Conservation (phyloP, 2,329 filamentous ascomycete species). For the Pseudopithomyces maydicus region DNA sequence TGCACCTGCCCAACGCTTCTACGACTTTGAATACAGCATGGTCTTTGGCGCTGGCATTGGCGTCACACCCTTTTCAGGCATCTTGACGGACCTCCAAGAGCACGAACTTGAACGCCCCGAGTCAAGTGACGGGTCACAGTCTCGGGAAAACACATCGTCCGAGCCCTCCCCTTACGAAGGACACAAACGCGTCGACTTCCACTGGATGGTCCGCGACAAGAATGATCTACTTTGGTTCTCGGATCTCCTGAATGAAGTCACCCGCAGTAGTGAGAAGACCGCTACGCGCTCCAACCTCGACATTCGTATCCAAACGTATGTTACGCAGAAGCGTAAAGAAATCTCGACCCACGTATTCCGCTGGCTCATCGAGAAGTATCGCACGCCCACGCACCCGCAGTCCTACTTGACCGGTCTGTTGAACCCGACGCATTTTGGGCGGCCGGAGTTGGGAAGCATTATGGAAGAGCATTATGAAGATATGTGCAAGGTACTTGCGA, state of each 20-base stretch:
- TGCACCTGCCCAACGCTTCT: slow-evolving; percentile 63
- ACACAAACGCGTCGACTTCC: slow-evolving; percentile 62
- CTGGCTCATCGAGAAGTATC: slow-evolving; percentile 62
- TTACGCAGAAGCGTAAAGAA: slow-evolving; percentile 60
- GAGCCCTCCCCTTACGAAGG: slow-evolving; percentile 33
- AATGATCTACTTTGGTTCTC: slow-evolving; percentile 64
- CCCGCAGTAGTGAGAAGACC: slow-evolving; percentile 41
- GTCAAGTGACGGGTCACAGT: slow-evolving; percentile 17
- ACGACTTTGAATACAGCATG: slow-evolving; percentile 62
- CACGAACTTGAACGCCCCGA: slow-evolving; percentile 46
- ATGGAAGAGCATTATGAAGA: slow-evolving; percentile 61
- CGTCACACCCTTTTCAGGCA: slow-evolving; percentile 63
- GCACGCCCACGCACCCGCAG: slow-evolving; percentile 57
- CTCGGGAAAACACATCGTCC: slow-evolving; percentile 2
- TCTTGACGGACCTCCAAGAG: slow-evolving; percentile 59
- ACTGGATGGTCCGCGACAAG: slow-evolving; percentile 64
- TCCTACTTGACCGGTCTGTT: slow-evolving; percentile 61
- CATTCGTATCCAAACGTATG: slow-evolving; percentile 61
- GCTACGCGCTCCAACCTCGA: slow-evolving; percentile 48
- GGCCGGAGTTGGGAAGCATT: slow-evolving; percentile 60
- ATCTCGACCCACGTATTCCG: slow-evolving; percentile 62
- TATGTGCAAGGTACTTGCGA: slow-evolving; percentile 47
- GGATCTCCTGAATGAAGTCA: slow-evolving; percentile 57
- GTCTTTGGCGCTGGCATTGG: slow-evolving; percentile 64
- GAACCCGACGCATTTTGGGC: slow-evolving; percentile 59